Evolutionary conservation across 257 asterid genomes (phyloP).

Genomic region (Pogostemon cablin): DNA sequence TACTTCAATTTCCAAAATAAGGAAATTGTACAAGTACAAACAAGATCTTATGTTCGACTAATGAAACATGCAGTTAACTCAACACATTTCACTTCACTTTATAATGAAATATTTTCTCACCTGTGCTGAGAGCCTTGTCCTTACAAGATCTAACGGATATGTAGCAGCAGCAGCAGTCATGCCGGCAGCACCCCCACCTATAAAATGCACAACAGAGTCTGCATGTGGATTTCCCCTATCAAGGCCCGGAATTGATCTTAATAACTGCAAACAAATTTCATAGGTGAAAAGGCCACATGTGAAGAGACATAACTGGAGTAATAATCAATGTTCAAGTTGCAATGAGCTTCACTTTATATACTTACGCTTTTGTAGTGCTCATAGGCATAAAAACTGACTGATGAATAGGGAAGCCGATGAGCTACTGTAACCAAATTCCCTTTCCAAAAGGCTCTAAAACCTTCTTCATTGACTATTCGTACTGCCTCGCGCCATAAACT

Average conservation of each 20-base stretch:
- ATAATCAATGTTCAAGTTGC: constrained; percentile 15
- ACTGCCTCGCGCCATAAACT: constrained; percentile 74
- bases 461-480: constrained; percentile 80
- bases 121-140: constrained; percentile 96
- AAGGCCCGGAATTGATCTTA: constrained; percentile 68
- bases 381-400: constrained; percentile 79
- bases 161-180: constrained; percentile 88
- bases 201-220: constrained; percentile 69
- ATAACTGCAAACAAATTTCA: constrained; percentile 46
- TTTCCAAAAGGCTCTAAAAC: constrained; percentile 93
- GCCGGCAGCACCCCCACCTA: constrained; percentile 93
- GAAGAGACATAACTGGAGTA: not conserved
- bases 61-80: constrained; percentile 2
- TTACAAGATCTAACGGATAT: constrained; percentile 89
- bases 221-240: constrained; percentile 49
- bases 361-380: constrained; percentile 81
- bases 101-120: constrained; percentile 37
- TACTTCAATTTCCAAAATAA: not conserved
- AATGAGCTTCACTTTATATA: constrained; percentile 20
- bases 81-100: not conserved
- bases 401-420: constrained; percentile 87
- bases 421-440: constrained; percentile 95
- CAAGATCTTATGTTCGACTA: not conserved
- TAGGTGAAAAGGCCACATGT: not conserved
- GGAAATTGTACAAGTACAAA: not conserved